These are phyloP conservation scores for Rhipidocladum racemiflorum DNA, from an alignment of 176 grass and related monocot genomes.

Conservation along the genomic window DNA sequence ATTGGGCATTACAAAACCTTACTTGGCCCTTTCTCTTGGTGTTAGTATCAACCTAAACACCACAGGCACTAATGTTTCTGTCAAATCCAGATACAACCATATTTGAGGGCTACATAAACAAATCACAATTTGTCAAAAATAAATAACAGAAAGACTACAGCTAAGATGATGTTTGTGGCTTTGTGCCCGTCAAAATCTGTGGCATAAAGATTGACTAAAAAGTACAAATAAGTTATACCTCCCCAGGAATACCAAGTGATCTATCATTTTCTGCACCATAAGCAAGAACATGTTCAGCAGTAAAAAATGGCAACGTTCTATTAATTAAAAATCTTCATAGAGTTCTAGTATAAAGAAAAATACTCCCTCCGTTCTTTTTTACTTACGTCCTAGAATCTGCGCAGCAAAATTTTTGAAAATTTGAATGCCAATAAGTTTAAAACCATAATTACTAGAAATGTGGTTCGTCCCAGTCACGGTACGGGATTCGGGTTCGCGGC, in stretches of 20 bases:
- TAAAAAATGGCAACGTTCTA: slow-evolving; percentile 13
- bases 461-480: too few relatives aligned
- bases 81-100: not conserved
- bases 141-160: not conserved
- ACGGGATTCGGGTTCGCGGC: too few relatives aligned
- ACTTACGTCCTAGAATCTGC: too few relatives aligned
- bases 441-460: too few relatives aligned
- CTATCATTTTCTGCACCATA: slow-evolving; percentile 95
- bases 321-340: not conserved
- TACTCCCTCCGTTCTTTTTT: not conserved
- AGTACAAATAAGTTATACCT: slow-evolving; percentile 55
- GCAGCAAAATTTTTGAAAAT: too few relatives aligned
- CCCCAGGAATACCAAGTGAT: slow-evolving; percentile 73
- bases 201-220: not conserved
- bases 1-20: not conserved
- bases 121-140: not conserved
- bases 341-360: not conserved
- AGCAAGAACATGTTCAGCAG: slow-evolving; percentile 70
- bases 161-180: not conserved
- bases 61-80: not conserved
- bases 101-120: not conserved
- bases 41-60: not conserved
- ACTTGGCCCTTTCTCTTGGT: not conserved
- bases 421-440: too few relatives aligned
- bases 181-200: slow-evolving; percentile 2